phyloP scores from a whole-genome alignment of 2,329 filamentous ascomycete species.

The Sordariomycetes sp. region DNA sequence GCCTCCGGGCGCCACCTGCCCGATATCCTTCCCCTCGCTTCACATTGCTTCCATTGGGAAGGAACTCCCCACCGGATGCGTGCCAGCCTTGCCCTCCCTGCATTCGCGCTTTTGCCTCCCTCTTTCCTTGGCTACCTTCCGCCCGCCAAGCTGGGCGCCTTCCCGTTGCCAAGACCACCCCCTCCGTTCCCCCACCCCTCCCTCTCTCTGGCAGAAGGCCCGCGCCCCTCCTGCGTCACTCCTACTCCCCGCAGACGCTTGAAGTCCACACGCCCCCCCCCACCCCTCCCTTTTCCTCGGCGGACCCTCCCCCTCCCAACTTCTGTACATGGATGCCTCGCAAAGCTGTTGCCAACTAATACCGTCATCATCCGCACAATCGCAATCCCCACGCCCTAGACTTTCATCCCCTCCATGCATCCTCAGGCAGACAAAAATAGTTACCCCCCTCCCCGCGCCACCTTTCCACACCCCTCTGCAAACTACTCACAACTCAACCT shows the following conservation, averaged over 20 bases:
- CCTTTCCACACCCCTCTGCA: background rate
- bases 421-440: background rate
- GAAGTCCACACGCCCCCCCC: background rate
- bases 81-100: background rate
- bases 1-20: too few species aligned
- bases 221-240: background rate
- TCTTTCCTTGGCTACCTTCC: background rate
- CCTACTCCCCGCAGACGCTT: background rate
- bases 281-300: background rate
- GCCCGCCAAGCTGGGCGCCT: background rate
- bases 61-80: background rate
- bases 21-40: background rate
- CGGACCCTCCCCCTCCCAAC: background rate
- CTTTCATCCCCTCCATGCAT: background rate
- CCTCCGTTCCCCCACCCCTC: background rate
- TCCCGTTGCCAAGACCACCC: background rate
- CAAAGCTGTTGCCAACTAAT: background rate
- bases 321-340: background rate
- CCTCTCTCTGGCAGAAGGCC: background rate
- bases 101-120: background rate
- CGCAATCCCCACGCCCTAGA: background rate
- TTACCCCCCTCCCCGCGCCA: background rate
- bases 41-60: background rate
- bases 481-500: background rate
- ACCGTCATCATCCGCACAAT: background rate